A percentile compares a stretch with the other conserved stretches of the same genome.
phyloP scores from a whole-genome alignment of 495 filamentous ascomycete species.

The Tricharina praecox region DNA sequence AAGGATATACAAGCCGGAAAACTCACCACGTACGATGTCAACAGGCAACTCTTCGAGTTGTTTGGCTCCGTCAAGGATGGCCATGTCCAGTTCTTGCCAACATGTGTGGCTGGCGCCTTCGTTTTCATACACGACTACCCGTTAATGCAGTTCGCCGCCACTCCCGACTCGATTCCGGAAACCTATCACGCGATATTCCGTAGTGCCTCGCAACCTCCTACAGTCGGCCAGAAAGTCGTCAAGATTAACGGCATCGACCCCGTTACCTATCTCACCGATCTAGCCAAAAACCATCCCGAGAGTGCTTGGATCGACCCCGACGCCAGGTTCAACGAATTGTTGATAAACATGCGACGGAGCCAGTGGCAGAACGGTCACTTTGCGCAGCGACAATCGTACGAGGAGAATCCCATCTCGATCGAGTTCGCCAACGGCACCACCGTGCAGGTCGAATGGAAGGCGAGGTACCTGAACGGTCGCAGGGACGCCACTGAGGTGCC shows the following conservation, averaged over 20 bases:
- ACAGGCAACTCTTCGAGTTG: conserved; percentile 16
- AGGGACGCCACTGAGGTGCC: neutral
- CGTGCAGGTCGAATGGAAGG: conserved; percentile 14
- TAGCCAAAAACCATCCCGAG: conserved; percentile 14
- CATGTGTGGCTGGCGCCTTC: conserved; percentile 7
- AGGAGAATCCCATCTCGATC: conserved; percentile 11
- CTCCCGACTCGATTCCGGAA: conserved; percentile 10
- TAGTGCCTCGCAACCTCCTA: neutral
- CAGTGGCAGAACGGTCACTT: conserved; percentile 3
- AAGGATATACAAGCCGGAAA: conserved; percentile 2
- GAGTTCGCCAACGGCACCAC: conserved; percentile 11
- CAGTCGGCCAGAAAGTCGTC: conserved; percentile 7
- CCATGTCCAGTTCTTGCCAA: conserved; percentile 8
- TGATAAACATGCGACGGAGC: neutral
- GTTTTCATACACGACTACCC: conserved; percentile 10
- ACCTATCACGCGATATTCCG: conserved; percentile 2
- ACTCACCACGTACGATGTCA: conserved; percentile 16
- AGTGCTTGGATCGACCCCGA: conserved; percentile 20
- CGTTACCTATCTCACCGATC: conserved; percentile 6
- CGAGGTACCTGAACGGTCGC: neutral
- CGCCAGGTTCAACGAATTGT: conserved; percentile 18
- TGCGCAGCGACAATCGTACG: conserved; percentile 4
- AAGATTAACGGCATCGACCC: conserved; percentile 13
- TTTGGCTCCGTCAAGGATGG: conserved; percentile 19
- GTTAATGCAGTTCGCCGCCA: conserved; percentile 9